phyloP scores from a whole-genome alignment of 2,329 filamentous ascomycete genomes.

The Neofusicoccum kwambonambiense region DNA sequence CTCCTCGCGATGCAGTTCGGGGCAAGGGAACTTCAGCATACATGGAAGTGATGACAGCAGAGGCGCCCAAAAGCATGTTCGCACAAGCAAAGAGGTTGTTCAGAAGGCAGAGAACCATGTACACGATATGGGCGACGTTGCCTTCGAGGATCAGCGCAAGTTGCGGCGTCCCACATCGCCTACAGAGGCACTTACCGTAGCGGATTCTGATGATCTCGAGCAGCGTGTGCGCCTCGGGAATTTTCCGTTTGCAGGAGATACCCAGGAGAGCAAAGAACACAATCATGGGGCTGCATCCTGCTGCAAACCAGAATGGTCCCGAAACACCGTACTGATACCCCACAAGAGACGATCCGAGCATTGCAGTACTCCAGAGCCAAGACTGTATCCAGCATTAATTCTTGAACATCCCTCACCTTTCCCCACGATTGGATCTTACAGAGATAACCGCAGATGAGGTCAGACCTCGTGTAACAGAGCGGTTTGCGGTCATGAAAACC shows the following conservation, averaged over 20 bases:
- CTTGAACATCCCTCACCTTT: background rate
- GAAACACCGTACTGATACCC: constrained; percentile 56
- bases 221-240: constrained; percentile 55
- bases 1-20: too few species aligned
- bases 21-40: background rate
- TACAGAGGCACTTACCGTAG: constrained; percentile 36
- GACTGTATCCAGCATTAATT: constrained; percentile 28
- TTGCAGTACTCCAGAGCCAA: constrained; percentile 56
- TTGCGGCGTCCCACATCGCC: constrained; percentile 27
- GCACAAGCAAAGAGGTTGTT: constrained; percentile 56
- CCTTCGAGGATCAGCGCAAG: constrained; percentile 16
- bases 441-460: constrained; percentile 53
- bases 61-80: constrained; percentile 53
- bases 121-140: constrained; percentile 48
- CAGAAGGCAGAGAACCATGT: constrained; percentile 52
- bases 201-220: constrained; percentile 54
- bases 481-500: constrained; percentile 58
- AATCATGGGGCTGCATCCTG: constrained; percentile 43
- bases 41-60: constrained; percentile 42
- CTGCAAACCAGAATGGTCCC: constrained; percentile 57
- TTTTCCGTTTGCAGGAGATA: constrained; percentile 53
- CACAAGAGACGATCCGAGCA: constrained; percentile 51
- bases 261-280: constrained; percentile 55
- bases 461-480: constrained; percentile 51
- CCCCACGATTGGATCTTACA: background rate